A percentile compares a stretch with the other conserved stretches of the same genome.
Conservation (phyloP, 345 rosid species). For the Brassica cretica region DNA sequence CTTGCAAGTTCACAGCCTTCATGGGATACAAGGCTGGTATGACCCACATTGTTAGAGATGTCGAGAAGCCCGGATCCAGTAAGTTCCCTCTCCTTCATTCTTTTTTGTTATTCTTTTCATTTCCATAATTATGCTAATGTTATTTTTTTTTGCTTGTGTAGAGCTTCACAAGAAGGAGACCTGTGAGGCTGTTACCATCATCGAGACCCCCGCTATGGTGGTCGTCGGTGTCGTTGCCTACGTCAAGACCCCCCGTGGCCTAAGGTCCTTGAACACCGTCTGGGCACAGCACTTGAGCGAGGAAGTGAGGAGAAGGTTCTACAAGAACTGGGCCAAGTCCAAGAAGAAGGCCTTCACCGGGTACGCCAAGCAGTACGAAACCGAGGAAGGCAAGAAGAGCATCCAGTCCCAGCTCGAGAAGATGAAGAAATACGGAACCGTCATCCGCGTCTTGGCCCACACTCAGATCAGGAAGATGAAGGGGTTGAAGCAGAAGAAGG, state of each 20-base stretch:
- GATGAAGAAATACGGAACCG: neutral
- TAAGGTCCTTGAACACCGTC: slow-evolving; percentile 73
- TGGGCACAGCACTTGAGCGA: slow-evolving; percentile 96
- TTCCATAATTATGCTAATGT: neutral
- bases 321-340: slow-evolving; percentile 88
- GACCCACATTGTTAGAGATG: slow-evolving; percentile 91
- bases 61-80: slow-evolving; percentile 92
- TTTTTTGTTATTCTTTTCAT: neutral
- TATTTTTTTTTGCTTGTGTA: slow-evolving; percentile 1
- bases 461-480: slow-evolving; percentile 1
- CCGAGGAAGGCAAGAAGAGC: neutral
- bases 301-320: slow-evolving; percentile 81
- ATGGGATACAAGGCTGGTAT: slow-evolving; percentile 93
- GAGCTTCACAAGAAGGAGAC: slow-evolving; percentile 98
- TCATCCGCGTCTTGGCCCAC: neutral
- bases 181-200: slow-evolving; percentile 80
- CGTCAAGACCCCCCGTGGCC: slow-evolving; percentile 75
- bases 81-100: slow-evolving; percentile 20
- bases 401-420: neutral
- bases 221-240: slow-evolving; percentile 90
- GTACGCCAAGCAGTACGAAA: neutral
- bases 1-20: slow-evolving; percentile 86
- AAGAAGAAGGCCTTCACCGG: slow-evolving; percentile 80
- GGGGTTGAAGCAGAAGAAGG: neutral
- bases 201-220: slow-evolving; percentile 86